These are phyloP conservation scores for Adansonia grandidieri DNA, from an alignment of 441 rosid genomes.

Conservation along the genomic window DNA sequence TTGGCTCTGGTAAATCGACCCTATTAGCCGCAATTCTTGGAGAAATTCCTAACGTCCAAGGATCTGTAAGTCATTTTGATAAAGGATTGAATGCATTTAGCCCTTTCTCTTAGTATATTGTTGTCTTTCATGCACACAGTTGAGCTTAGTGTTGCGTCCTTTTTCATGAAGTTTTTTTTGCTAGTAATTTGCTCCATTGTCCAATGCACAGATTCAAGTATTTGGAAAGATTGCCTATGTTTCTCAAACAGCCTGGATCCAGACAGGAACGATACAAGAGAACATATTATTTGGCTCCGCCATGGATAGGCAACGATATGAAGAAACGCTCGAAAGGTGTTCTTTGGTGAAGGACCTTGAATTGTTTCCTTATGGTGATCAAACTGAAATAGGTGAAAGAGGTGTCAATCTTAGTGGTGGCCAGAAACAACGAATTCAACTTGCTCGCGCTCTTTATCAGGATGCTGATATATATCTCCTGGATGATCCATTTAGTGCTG, in stretches of 20 bases:
- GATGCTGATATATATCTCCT: constrained; percentile 88
- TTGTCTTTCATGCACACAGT: neutral
- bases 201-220: constrained; percentile 62
- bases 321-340: constrained; percentile 83
- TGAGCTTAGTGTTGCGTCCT: no score
- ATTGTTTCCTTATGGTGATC: constrained; percentile 83
- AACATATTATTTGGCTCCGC: constrained; percentile 83
- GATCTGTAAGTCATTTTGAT: constrained; percentile 60
- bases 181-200: constrained; percentile 13
- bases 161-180: neutral
- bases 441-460: constrained; percentile 96
- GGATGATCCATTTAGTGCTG: constrained; percentile 99
- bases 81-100: constrained; percentile 1
- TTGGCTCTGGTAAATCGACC: constrained; percentile 96
- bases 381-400: constrained; percentile 94
- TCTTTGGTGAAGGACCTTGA: constrained; percentile 89
- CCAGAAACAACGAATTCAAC: constrained; percentile 96
- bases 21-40: constrained; percentile 90
- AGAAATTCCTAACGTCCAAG: constrained; percentile 71
- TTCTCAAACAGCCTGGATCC: constrained; percentile 97
- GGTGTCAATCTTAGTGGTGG: constrained; percentile 98
- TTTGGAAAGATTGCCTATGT: constrained; percentile 86
- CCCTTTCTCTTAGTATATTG: neutral
- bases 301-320: constrained; percentile 68
- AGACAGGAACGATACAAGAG: constrained; percentile 81